Base-by-base conservation (phyloP, 305 asterid genomes). In the Caryopteris hybrid region DNA sequence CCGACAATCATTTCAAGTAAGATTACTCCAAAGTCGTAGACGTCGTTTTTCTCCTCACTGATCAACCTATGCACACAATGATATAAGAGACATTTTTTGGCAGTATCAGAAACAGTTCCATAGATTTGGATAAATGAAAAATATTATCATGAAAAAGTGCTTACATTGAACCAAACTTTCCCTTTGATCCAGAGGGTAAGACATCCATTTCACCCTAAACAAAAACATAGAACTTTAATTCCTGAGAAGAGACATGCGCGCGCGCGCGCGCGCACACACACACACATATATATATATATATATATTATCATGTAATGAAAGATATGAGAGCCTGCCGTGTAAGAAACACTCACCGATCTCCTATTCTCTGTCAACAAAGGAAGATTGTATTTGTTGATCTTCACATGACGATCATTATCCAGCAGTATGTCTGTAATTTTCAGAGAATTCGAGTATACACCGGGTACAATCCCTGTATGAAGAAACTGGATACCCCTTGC, bases 381-480 rank as follows among this genome's bases (percentile, higher is more conserved):
- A 61, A 92, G 73, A 69, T 85, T 88, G 77, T 81, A 92, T 64
- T 85, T 88, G 81, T 84, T 84, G 64, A 92, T 86, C 76, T 92
- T 92, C 27, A 80, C 96, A 23, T 78, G 90, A 75, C 79, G 76
- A 75, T 86, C 81, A 29, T 79, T 83, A 66, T 90, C 96, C 75
- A 92, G 57, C 48, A 92, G 77, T 61, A 90, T 43, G 57, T 92
- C 96, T 16, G 91, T 88, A 69, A 92, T 88, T 58, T 84, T 88
- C 64, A 92, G 72, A 14, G 70, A 55, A 68, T 85, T 92, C 3
- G 92, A 73, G 81, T 81, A 85, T 10, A 86, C 76, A 4, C 97
- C 95, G 0, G 97, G 97, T n/a, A 88, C 92, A 23, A 78, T 84
- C 41, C 98, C 97, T 3, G 97, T 90, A 59, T 92, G 97, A 50